A percentile compares a stretch with the other conserved stretches of the same genome.
phyloP scores from a whole-genome alignment of 495 filamentous ascomycete genomes.

The Penicillium canescens region DNA sequence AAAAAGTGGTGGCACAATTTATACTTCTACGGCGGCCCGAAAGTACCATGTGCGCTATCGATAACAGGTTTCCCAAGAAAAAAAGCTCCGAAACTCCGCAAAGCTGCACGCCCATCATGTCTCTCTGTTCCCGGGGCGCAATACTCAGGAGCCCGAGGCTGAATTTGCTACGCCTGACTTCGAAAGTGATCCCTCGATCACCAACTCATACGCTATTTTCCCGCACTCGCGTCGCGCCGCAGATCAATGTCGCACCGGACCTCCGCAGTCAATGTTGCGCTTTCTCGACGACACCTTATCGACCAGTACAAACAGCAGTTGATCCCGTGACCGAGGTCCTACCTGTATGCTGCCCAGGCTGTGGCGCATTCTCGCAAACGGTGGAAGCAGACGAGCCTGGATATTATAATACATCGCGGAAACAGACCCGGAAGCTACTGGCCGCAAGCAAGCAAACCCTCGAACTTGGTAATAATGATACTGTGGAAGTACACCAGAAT shows the following conservation, averaged over 20 bases:
- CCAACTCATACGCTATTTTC: not conserved
- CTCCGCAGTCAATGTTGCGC: constrained; percentile 16
- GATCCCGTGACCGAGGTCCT: constrained; percentile 20
- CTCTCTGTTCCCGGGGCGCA: constrained; percentile 30
- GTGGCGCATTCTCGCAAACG: constrained; percentile 81
- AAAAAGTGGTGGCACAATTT: not conserved
- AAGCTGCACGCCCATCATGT: constrained; percentile 28
- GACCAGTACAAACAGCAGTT: not conserved
- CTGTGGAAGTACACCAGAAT: constrained; percentile 16
- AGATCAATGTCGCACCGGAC: not conserved
- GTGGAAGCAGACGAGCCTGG: constrained; percentile 69
- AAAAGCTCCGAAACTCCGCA: constrained; percentile 25
- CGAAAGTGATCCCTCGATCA: not conserved
- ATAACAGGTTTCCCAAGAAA: constrained; percentile 18
- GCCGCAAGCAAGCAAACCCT: constrained; percentile 41
- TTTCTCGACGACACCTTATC: constrained; percentile 20
- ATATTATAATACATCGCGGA: constrained; percentile 66
- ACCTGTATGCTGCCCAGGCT: constrained; percentile 71
- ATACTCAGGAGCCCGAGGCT: constrained; percentile 17
- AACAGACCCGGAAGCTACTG: constrained; percentile 38
- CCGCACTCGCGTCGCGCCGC: constrained; percentile 8
- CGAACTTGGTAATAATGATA: constrained; percentile 26
- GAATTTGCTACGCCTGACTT: not conserved
- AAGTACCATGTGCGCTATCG: constrained; percentile 20
- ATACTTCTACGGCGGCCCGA: not conserved